These are phyloP conservation scores for Hypoxylon sp. DNA, from an alignment of 2,329 filamentous ascomycete genomes.

Conservation along the genomic window DNA sequence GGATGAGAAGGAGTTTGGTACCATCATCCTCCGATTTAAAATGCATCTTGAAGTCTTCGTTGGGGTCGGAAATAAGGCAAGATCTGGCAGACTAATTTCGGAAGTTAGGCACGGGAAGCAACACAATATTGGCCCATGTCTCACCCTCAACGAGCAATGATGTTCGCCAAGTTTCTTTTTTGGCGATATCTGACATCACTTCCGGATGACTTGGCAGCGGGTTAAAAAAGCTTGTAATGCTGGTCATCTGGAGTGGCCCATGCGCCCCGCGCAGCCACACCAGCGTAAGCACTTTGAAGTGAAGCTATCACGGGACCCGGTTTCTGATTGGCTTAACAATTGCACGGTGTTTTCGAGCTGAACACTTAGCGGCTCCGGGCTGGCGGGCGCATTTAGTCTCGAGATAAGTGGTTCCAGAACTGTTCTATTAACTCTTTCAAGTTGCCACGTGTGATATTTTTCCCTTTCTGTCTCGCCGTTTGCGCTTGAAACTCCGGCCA, in stretches of 20 bases:
- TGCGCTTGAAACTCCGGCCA: background rate
- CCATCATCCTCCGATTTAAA: constrained; percentile 13
- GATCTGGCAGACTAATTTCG: constrained; percentile 16
- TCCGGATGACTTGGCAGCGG: constrained; percentile 8
- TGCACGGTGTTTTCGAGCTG: constrained; percentile 6
- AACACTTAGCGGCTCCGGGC: background rate
- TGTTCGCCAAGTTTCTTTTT: constrained; percentile 19
- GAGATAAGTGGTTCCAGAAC: background rate
- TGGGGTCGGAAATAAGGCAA: constrained; percentile 1
- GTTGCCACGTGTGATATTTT: background rate
- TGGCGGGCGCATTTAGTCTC: background rate
- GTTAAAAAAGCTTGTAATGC: background rate
- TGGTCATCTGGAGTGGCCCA: background rate
- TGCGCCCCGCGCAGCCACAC: background rate
- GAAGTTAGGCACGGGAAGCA: constrained; percentile 2
- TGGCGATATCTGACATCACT: constrained; percentile 9
- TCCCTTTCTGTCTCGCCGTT: background rate
- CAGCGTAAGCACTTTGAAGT: constrained; percentile 3
- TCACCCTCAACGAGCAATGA: constrained; percentile 33
- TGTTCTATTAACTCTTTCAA: background rate
- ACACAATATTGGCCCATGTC: constrained; percentile 32
- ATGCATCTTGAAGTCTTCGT: background rate
- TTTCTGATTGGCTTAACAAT: constrained; percentile 8
- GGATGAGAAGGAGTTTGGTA: background rate
- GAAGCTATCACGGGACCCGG: background rate